phyloP scores from a whole-genome alignment of 1,139 yeast genomes.

The Yamadazyma trypodendri region DNA sequence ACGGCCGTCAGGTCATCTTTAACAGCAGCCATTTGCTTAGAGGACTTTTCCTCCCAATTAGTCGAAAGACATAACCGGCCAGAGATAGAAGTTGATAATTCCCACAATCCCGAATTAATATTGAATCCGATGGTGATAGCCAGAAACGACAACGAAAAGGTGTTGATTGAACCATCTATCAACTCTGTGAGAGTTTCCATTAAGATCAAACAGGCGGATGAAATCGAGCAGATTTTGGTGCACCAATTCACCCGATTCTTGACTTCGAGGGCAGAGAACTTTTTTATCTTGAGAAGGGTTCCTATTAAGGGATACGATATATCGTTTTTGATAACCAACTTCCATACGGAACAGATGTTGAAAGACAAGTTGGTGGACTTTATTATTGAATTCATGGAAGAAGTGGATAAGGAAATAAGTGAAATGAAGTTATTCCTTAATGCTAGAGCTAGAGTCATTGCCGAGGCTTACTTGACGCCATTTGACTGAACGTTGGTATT shows the following conservation, averaged over 20 bases:
- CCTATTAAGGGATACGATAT: conserved; percentile 93
- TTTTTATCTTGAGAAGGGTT: conserved; percentile 84
- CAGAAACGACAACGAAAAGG: conserved; percentile 91
- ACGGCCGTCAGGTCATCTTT: conserved; percentile 92
- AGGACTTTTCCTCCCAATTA: conserved; percentile 91
- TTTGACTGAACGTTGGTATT: too few relatives aligned
- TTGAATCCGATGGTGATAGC: conserved; percentile 89
- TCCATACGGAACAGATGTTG: conserved; percentile 94
- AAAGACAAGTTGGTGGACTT: conserved; percentile 94
- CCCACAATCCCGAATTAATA: conserved; percentile 72
- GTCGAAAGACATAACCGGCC: conserved; percentile 98
- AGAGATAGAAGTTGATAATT: conserved; percentile 77
- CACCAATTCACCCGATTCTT: conserved; percentile 91
- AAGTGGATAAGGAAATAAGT: conserved; percentile 96
- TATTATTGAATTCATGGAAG: conserved; percentile 98
- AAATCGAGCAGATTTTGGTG: conserved; percentile 90
- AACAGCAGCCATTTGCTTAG: conserved; percentile 92
- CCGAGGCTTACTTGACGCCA: conserved; percentile 86
- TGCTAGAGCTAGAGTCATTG: conserved; percentile 97
- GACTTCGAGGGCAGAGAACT: conserved; percentile 93
- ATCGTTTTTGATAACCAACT: conserved; percentile 88
- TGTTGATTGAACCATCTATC: conserved; percentile 89
- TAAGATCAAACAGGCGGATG: conserved; percentile 95
- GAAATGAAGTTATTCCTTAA: conserved; percentile 96
- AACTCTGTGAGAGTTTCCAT: conserved; percentile 88